Base-by-base conservation (phyloP, 139 green algal genomes). In the Edaphochlamys debaryana region DNA sequence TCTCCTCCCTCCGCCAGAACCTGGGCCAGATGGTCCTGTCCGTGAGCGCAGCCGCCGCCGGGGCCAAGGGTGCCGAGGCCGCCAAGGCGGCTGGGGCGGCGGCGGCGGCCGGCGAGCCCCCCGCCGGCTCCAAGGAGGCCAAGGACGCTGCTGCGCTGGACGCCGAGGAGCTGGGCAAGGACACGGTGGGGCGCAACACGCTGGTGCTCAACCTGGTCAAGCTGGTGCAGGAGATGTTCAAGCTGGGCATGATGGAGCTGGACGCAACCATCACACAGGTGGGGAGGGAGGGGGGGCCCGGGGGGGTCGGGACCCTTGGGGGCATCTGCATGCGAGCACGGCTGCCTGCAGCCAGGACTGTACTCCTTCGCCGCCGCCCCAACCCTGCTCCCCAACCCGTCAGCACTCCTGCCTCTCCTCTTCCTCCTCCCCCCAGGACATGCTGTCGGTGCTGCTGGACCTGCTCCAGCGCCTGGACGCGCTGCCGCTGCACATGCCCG, bases 211-310 rank as follows among this genome's bases (percentile, higher is more conserved):
- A 84, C 56, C 48, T 67, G 60, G 34, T 84, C 34, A 75, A 67
- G 64, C 32, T 67, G 45, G 48, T 67, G 4, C 23, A 60, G 6
- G 75, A 77, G 81, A 67, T 87, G 58, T 87, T 87, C 81, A 34
- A 30, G 22, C 62, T 87, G 50, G 81, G 81, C 60, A 73, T 87
- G 58, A 85, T 87, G 70, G 72, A 84, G 2, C 48, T 87, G 22
- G 72, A 85, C 38, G n/a, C 38, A 36, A 2, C 36, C 3, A 13
- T 48, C 2, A 79, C 54, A 58, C 60, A 72, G 54, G 70, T 78
- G 70, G 13, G 54, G 37, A 41, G 15, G 37, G n/a, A n/a, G n/a
- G n/a, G n/a, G n/a, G n/a, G n/a, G 71, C 37, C 45, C 9, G 41
- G 45, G 13, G 41, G 15, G 71, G 45, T 37, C 52, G 41, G 52